Conservation (phyloP, 345 rosid genomes). For the Raphanus sativus region DNA sequence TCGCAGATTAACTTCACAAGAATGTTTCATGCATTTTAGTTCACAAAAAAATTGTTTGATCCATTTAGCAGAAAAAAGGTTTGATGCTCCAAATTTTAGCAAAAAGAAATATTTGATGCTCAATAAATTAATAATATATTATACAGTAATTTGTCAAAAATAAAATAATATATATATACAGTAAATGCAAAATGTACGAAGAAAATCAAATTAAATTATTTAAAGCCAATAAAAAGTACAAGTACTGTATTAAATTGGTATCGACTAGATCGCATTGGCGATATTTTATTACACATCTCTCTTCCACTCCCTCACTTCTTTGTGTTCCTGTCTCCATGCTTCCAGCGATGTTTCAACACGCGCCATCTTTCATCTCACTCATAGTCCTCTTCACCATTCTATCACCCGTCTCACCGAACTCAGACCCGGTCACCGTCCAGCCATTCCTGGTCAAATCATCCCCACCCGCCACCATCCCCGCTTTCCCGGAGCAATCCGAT, state of each 20-base stretch:
- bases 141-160: no score
- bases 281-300: conserved; percentile 28
- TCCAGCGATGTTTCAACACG: conserved; percentile 46
- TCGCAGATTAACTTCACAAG: neutral
- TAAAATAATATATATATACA: no score
- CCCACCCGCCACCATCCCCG: conserved; percentile 77
- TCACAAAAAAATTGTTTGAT: no score
- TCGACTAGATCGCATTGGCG: conserved; percentile 8
- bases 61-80: no score
- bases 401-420: conserved; percentile 27
- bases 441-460: conserved; percentile 49
- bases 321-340: conserved; percentile 2
- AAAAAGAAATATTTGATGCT: no score
- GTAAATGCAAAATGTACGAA: neutral
- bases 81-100: neutral
- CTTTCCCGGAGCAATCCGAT: conserved; percentile 87
- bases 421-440: conserved; percentile 49
- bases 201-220: neutral
- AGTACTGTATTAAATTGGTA: conserved; percentile 4
- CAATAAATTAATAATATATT: no score
- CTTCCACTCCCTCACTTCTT: conserved; percentile 22
- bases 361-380: conserved; percentile 25
- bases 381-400: conserved; percentile 30
- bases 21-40: neutral
- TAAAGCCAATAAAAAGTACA: neutral